Percentiles rank a stretch among this genome's conserved stretches.
phyloP scores from a whole-genome alignment of 2,329 filamentous ascomycete species.

The Microascus cirrosus region DNA sequence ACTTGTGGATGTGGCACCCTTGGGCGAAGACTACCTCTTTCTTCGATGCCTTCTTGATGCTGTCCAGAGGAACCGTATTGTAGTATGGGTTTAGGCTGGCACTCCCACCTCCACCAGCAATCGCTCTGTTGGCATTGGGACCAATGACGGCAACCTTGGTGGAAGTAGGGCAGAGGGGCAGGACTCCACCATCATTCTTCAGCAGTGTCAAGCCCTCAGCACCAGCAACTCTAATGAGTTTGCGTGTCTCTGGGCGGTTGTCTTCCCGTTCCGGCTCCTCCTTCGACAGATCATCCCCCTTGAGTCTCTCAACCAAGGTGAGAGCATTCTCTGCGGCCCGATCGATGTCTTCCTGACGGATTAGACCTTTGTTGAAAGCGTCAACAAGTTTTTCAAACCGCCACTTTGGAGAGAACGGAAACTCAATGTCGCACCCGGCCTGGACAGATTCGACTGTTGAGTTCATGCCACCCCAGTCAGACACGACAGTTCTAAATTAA shows the following conservation, averaged over 20 bases:
- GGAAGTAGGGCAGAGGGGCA: slow-evolving; percentile 44
- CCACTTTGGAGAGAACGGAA: slow-evolving; percentile 44
- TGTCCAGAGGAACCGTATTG: slow-evolving; percentile 52
- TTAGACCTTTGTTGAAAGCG: slow-evolving; percentile 35
- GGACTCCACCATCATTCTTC: slow-evolving; percentile 48
- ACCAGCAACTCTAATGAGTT: slow-evolving; percentile 49
- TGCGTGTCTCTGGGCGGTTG: slow-evolving; percentile 44
- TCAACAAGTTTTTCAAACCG: slow-evolving; percentile 44
- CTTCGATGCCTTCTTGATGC: slow-evolving; percentile 42
- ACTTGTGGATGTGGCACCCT: slow-evolving; percentile 54
- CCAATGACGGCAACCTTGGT: slow-evolving; percentile 55
- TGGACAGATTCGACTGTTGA: slow-evolving; percentile 43
- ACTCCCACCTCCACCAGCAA: slow-evolving; percentile 58
- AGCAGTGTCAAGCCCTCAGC: slow-evolving; percentile 52
- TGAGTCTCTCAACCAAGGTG: slow-evolving; percentile 48
- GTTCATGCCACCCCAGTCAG: slow-evolving; percentile 48
- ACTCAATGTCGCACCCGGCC: slow-evolving; percentile 46
- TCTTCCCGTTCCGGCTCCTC: slow-evolving; percentile 48
- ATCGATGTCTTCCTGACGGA: slow-evolving; percentile 39
- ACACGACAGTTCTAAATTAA: slow-evolving; percentile 31
- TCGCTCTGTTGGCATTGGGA: slow-evolving; percentile 55
- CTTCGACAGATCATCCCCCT: slow-evolving; percentile 43
- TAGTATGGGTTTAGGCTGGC: slow-evolving; percentile 61
- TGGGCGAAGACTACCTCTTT: slow-evolving; percentile 48
- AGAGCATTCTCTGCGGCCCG: slow-evolving; percentile 49